phyloP scores from a whole-genome alignment of 306 rosid species.

The Rosa rugosa region DNA sequence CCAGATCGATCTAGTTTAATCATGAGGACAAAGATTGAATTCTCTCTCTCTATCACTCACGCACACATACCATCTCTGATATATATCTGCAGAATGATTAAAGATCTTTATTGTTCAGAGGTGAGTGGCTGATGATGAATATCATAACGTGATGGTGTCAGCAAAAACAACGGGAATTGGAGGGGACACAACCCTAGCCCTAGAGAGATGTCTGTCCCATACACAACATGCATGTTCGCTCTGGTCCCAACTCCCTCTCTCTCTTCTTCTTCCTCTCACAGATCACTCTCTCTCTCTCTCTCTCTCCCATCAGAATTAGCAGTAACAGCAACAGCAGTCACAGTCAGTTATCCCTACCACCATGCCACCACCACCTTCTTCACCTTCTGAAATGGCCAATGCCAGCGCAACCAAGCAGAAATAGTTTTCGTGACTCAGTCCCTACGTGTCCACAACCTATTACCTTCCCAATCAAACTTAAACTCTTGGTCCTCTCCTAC shows the following conservation, averaged over 20 bases:
- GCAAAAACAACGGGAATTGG: slow-evolving; percentile 56
- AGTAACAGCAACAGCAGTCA: not conserved
- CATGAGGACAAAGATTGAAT: not conserved
- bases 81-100: slow-evolving; percentile 12
- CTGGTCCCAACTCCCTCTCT: slow-evolving; percentile 23
- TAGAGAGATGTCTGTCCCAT: slow-evolving; percentile 39
- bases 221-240: slow-evolving; percentile 42
- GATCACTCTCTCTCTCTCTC: not conserved
- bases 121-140: slow-evolving; percentile 16
- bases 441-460: slow-evolving; percentile 20
- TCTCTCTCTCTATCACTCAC: not conserved
- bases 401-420: slow-evolving; percentile 16
- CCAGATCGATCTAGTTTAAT: not conserved
- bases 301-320: not conserved
- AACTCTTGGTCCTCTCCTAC: slow-evolving; percentile 3
- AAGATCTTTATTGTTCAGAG: not conserved
- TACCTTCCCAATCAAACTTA: not conserved
- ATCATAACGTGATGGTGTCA: slow-evolving; percentile 47
- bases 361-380: not conserved
- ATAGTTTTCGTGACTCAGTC: not conserved
- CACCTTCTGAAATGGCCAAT: slow-evolving; percentile 12
- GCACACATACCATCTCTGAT: not conserved
- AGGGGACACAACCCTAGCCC: slow-evolving; percentile 24
- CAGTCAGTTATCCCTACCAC: not conserved
- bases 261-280: not conserved